These are phyloP conservation scores for Saccharomyces paradoxus DNA, from an alignment of 805 yeast species.

Conservation along the genomic window DNA sequence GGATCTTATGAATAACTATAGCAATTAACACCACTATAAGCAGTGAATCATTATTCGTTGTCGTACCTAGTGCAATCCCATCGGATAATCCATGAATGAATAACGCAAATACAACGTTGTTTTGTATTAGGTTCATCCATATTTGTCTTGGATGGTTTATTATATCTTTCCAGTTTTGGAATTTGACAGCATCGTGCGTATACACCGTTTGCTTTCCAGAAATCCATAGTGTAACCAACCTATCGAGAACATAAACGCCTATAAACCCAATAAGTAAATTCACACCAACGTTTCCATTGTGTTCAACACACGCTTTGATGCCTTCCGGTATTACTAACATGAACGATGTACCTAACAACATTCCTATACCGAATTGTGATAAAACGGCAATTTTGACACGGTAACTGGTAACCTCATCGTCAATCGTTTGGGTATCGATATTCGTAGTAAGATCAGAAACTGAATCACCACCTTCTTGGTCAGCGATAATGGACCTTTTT, in stretches of 20 bases:
- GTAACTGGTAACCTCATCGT: background rate
- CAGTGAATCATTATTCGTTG: conserved; percentile 34
- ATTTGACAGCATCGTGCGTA: background rate
- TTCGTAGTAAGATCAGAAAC: conserved; percentile 4
- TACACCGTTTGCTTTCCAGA: conserved; percentile 8
- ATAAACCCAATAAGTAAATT: conserved; percentile 43
- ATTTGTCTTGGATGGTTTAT: conserved; percentile 17
- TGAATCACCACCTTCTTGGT: conserved; percentile 1
- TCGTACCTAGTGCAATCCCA: conserved; percentile 56
- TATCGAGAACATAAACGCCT: conserved; percentile 40
- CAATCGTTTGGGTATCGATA: background rate
- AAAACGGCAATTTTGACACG: conserved; percentile 27
- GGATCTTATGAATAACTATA: conserved; percentile 55
- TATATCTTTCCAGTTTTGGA: conserved; percentile 15
- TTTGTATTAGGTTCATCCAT: conserved; percentile 29
- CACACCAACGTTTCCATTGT: conserved; percentile 36
- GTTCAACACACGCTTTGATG: conserved; percentile 32
- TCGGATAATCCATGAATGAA: conserved; percentile 54
- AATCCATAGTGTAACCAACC: conserved; percentile 13
- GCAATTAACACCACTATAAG: conserved; percentile 43
- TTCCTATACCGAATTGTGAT: conserved; percentile 48
- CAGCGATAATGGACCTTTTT: background rate
- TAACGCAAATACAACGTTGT: conserved; percentile 50
- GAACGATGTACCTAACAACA: conserved; percentile 47
- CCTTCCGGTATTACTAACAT: conserved; percentile 55